Evolutionary conservation across 73 alveolate species (phyloP).

Genomic region (Paramecium primaurelia): DNA sequence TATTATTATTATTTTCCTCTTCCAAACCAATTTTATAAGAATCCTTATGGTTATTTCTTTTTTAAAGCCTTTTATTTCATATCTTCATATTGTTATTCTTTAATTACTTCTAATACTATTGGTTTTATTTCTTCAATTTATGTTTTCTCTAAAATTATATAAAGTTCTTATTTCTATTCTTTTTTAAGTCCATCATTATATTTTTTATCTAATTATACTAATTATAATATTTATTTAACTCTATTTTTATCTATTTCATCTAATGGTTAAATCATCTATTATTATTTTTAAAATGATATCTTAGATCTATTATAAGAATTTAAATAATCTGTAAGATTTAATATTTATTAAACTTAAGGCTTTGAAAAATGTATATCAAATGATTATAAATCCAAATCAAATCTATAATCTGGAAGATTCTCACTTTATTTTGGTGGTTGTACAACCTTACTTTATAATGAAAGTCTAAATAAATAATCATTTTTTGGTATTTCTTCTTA

Average conservation of each 20-base stretch:
- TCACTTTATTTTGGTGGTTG: slow-evolving; percentile 1
- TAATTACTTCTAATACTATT: background rate
- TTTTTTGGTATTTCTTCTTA: background rate
- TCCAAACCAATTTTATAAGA: background rate
- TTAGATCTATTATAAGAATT: background rate
- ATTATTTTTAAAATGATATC: background rate
- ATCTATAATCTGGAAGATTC: background rate
- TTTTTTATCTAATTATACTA: background rate
- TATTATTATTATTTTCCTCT: background rate
- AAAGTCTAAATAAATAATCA: slow-evolving; percentile 7
- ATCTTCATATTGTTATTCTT: background rate
- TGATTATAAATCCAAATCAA: background rate
- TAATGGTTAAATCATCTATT: background rate
- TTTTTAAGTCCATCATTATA: background rate
- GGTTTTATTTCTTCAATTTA: background rate
- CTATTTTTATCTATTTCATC: background rate
- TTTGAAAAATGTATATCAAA: background rate
- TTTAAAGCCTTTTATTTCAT: slow-evolving; percentile 10
- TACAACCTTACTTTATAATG: background rate
- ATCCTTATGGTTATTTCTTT: background rate
- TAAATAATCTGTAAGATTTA: background rate
- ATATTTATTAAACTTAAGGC: background rate
- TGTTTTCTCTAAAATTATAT: background rate
- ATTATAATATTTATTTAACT: background rate
- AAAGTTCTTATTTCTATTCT: background rate